phyloP scores from a whole-genome alignment of 345 rosid genomes.

The Salix koriyanagi region DNA sequence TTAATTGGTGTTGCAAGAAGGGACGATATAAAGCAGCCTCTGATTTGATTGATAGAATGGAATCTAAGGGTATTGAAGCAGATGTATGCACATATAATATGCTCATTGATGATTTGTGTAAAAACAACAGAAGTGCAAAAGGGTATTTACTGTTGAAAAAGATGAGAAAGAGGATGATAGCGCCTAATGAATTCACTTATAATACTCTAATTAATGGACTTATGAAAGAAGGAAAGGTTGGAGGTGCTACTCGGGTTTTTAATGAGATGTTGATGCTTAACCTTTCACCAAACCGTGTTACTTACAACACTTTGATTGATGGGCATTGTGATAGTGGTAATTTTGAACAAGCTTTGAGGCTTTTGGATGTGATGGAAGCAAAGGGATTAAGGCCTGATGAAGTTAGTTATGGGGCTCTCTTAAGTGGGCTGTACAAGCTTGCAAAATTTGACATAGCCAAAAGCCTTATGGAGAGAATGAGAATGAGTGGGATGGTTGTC shows the following conservation, averaged over 20 bases:
- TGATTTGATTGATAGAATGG: slow-evolving; percentile 67
- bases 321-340: slow-evolving; percentile 51
- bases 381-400: slow-evolving; percentile 50
- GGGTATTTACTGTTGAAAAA: slow-evolving; percentile 70
- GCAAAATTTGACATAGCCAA: slow-evolving; percentile 56
- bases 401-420: slow-evolving; percentile 60
- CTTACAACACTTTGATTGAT: slow-evolving; percentile 67
- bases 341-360: slow-evolving; percentile 57
- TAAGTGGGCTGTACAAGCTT: slow-evolving; percentile 67
- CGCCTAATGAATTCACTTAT: slow-evolving; percentile 69
- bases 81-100: slow-evolving; percentile 81
- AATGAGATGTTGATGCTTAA: slow-evolving; percentile 61
- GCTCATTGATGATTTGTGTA: slow-evolving; percentile 70
- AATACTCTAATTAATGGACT: slow-evolving; percentile 73
- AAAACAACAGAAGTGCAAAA: slow-evolving; percentile 65
- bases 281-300: slow-evolving; percentile 50
- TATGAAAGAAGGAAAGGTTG: slow-evolving; percentile 63
- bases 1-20: slow-evolving; percentile 75
- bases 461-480: slow-evolving; percentile 62
- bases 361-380: slow-evolving; percentile 56
- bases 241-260: slow-evolving; percentile 50
- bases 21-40: slow-evolving; percentile 58
- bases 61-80: slow-evolving; percentile 56
- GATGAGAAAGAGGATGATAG: slow-evolving; percentile 66
- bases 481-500: slow-evolving; percentile 43